Base-by-base conservation (phyloP, 2,329 filamentous ascomycete genomes). In the Hymenoscyphus repandus region DNA sequence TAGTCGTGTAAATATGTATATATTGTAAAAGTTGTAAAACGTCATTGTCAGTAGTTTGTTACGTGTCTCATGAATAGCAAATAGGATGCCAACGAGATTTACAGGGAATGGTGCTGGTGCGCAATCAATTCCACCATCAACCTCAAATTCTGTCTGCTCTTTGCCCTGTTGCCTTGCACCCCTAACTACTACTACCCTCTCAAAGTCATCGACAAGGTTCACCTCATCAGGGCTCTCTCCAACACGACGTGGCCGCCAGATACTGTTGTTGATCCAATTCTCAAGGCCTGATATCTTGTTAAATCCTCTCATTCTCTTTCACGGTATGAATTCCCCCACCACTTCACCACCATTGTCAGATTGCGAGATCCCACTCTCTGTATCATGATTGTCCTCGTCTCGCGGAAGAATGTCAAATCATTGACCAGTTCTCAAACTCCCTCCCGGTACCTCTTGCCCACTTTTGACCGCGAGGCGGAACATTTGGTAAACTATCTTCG, bases 71-170 rank as follows among this genome's bases (percentile, higher is more conserved):
- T 45, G 15, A 34, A 32, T 41, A 15, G 20, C 11, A 41, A n/a
- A 17, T 11, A 17, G 22, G 13, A 42, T 12, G 34, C 9, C 33
- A 36, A 9, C 17, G 34, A 37, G n/a, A 50, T 52, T 38, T 50
- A 62, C 61, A 13, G 61, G 62, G 45, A 59, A 63, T n/a, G 62
- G 62, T 41, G 49, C 56, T 36, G 55, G 44, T 31, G 59, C 62
- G 52, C 61, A 62, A 58, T 65, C 63, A n/a, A 64, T 50, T 31
- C 61, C 62, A 5, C 60, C 62, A 56, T 61, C 54, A 40, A 58
- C 40, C 0, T 64, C 63, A 0, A 48, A 48, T 1, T n/a, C 34
- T 3, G 15, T 48, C 1, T 6, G 12, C 5, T 3, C 11, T 12
- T 12, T 6, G 13, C 5, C n/a, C 18, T n/a, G 5, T n/a, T 2